phyloP scores from a whole-genome alignment of 225 moss, liverwort and hornwort species.

The Thuidium tamariscinum region DNA sequence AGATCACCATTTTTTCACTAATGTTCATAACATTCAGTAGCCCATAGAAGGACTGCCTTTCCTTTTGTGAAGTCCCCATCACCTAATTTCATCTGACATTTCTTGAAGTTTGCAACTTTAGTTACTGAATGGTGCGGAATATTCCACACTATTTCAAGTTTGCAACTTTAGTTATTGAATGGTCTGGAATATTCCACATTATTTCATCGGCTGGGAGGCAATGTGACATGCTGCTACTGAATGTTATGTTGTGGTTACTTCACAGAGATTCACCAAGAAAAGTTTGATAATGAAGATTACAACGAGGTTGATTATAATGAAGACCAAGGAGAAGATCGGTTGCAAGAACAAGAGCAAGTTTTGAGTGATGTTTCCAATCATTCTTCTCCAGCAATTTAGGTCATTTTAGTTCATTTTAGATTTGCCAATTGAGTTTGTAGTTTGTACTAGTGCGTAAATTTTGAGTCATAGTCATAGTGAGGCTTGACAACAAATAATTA shows the following conservation, averaged over 20 bases:
- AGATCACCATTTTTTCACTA: too few relatives aligned
- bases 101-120: too few relatives aligned
- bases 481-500: background rate
- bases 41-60: too few relatives aligned
- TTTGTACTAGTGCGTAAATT: background rate
- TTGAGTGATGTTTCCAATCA: constrained; percentile 29
- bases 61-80: too few relatives aligned
- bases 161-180: too few relatives aligned
- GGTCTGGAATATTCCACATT: too few relatives aligned
- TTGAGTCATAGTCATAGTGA: background rate
- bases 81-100: too few relatives aligned
- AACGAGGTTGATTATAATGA: constrained; percentile 17
- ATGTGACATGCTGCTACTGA: too few relatives aligned
- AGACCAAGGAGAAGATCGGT: constrained; percentile 3
- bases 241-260: background rate
- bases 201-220: too few relatives aligned
- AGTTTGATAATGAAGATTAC: background rate
- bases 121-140: too few relatives aligned
- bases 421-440: background rate
- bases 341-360: constrained; percentile 25
- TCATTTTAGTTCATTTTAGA: background rate
- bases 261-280: constrained; percentile 31
- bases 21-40: too few relatives aligned
- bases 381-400: background rate
- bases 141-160: too few relatives aligned